Percentiles rank a stretch among this genome's conserved stretches.
These are phyloP conservation scores for Phytophthora megakarya DNA, from an alignment of 352 stramenopile species.

Conservation along the genomic window DNA sequence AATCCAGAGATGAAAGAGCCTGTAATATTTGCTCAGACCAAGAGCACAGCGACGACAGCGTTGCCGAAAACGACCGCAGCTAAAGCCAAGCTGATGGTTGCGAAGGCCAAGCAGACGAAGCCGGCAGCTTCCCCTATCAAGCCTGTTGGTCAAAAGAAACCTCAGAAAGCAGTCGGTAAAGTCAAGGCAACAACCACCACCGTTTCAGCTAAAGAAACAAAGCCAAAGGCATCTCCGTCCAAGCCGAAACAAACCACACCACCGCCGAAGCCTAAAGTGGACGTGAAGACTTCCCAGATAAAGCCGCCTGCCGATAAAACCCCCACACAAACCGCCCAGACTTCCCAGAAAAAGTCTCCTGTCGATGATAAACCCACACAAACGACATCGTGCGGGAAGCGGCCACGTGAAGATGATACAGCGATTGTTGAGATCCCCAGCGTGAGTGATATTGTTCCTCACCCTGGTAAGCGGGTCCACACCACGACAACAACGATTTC, in stretches of 20 bases:
- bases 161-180: constrained; percentile 24
- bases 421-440: constrained; percentile 53
- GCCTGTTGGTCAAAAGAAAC: constrained; percentile 22
- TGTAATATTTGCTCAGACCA: background rate
- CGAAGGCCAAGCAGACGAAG: constrained; percentile 25
- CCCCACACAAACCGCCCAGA: background rate
- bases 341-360: constrained; percentile 7
- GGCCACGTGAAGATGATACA: constrained; percentile 36
- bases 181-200: constrained; percentile 9
- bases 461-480: constrained; percentile 51
- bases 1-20: constrained; percentile 42
- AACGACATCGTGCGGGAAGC: constrained; percentile 32
- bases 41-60: background rate
- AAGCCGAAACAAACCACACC: constrained; percentile 8
- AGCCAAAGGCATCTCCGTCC: constrained; percentile 10
- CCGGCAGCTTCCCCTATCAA: constrained; percentile 4
- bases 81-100: constrained; percentile 7
- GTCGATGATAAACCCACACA: background rate
- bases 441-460: constrained; percentile 49
- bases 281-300: constrained; percentile 2
- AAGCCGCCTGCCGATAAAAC: constrained; percentile 4
- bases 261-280: constrained; percentile 7
- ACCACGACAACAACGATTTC: constrained; percentile 46
- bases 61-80: background rate
- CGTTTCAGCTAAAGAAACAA: constrained; percentile 12